phyloP scores from a whole-genome alignment of 2,329 filamentous ascomycete species.

The Colletotrichum australisinense region DNA sequence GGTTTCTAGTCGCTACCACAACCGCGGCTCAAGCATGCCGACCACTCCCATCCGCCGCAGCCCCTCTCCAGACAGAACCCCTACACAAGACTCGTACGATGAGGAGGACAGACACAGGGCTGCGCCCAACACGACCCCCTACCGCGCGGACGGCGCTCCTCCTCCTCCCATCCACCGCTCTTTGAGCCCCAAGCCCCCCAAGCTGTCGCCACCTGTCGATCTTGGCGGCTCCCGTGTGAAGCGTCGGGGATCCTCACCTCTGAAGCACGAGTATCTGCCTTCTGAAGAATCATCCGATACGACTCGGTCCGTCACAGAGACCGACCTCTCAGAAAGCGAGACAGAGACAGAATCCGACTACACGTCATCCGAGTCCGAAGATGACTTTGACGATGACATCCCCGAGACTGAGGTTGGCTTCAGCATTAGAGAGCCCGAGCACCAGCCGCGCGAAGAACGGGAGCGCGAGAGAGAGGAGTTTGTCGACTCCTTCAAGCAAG shows the following conservation, averaged over 20 bases:
- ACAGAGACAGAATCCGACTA: conserved; percentile 58
- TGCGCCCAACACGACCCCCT: conserved; percentile 47
- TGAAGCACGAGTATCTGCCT: conserved; percentile 97
- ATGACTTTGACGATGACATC: conserved; percentile 69
- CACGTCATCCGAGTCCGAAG: conserved; percentile 63
- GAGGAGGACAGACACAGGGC: conserved; percentile 47
- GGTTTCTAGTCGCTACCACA: conserved; percentile 50
- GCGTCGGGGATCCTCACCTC: conserved; percentile 86
- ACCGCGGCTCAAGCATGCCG: conserved; percentile 43
- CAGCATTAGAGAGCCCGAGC: conserved; percentile 58
- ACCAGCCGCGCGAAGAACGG: conserved; percentile 41
- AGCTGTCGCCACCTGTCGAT: conserved; percentile 58
- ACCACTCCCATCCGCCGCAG: conserved; percentile 41
- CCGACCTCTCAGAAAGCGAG: conserved; percentile 21
- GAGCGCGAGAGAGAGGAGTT: conserved; percentile 37
- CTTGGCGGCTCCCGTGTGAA: conserved; percentile 60
- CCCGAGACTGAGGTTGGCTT: conserved; percentile 69
- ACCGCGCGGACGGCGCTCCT: conserved; percentile 66
- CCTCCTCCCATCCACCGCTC: conserved; percentile 66
- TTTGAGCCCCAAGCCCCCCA: conserved; percentile 51
- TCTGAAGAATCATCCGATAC: conserved; percentile 75
- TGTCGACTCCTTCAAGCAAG: conserved; percentile 8
- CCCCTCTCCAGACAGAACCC: conserved; percentile 50
- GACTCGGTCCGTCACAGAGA: conserved; percentile 67
- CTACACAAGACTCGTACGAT: conserved; percentile 51